Evolutionary conservation across 208 protist genomes (phyloP).

Genomic region (Crithidia mellificae): DNA sequence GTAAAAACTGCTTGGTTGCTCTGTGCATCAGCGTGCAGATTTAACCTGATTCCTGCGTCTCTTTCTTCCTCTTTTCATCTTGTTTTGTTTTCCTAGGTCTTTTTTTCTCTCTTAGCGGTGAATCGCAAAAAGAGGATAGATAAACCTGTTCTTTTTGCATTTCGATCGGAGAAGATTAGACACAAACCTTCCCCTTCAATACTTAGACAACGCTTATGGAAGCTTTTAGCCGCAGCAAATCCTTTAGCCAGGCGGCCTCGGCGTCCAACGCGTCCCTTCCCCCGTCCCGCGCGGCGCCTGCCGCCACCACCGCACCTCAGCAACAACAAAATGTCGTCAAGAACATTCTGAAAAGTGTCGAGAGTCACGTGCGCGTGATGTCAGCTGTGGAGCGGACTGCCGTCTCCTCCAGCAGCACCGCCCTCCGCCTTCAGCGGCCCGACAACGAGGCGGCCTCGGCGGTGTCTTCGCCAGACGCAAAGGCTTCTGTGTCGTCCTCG

Average conservation of each 20-base stretch:
- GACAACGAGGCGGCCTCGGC: conserved; percentile 13
- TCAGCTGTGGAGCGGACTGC: conserved; percentile 72
- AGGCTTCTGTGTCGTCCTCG: conserved; percentile 12
- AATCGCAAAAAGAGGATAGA: no score
- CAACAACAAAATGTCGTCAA: conserved; percentile 39
- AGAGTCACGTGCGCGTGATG: conserved; percentile 84
- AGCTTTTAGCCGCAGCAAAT: conserved; percentile 37
- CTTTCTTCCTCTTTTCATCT: no score
- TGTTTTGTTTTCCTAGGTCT: no score
- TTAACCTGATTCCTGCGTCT: no score
- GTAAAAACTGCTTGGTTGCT: no score
- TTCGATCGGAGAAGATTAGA: no score
- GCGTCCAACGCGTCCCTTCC: conserved; percentile 15
- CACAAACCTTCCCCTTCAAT: not conserved
- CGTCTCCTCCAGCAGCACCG: conserved; percentile 72
- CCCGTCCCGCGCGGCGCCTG: conserved; percentile 7
- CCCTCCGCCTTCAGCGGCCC: conserved; percentile 58
- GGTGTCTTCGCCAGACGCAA: not conserved
- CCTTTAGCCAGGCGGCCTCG: conserved; percentile 29
- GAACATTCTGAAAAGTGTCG: conserved; percentile 80
- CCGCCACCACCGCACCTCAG: conserved; percentile 5
- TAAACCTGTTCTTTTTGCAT: no score
- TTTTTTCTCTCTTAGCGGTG: no score
- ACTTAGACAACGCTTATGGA: conserved; percentile 22
- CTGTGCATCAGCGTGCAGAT: no score